A percentile compares a stretch with the other conserved stretches of the same genome.
phyloP scores from a whole-genome alignment of 1,284 basidiomycete species.

The Leccinum fuscescens region DNA sequence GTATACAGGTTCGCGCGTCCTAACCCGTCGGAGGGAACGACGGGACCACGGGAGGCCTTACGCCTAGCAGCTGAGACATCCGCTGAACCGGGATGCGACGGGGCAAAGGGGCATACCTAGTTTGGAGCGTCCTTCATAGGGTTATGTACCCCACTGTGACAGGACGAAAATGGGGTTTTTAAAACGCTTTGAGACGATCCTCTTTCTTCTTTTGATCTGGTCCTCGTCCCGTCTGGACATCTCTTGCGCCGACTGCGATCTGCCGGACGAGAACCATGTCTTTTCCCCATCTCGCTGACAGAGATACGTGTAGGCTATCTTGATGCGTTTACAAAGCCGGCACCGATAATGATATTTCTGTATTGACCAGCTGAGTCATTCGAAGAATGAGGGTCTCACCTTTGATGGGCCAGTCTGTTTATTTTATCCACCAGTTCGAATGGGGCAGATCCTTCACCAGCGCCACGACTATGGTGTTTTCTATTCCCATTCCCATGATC shows the following conservation, averaged over 20 bases:
- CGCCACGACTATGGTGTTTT: neutral
- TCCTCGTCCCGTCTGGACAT: too few relatives aligned
- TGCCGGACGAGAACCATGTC: constrained; percentile 25
- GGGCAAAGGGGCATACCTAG: too few relatives aligned
- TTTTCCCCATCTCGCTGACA: constrained; percentile 16
- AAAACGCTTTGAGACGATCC: neutral
- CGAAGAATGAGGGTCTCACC: neutral
- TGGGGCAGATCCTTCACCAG: neutral
- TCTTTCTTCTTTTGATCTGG: too few relatives aligned
- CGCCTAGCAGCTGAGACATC: too few relatives aligned
- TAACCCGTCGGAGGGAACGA: too few relatives aligned
- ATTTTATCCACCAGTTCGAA: neutral
- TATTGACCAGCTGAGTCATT: neutral
- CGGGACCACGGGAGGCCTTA: too few relatives aligned
- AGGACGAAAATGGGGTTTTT: too few relatives aligned
- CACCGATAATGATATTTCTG: neutral
- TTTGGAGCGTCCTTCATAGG: too few relatives aligned
- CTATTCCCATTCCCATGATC: neutral
- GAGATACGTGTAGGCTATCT: neutral
- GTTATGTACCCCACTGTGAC: too few relatives aligned
- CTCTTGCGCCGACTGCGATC: too few relatives aligned
- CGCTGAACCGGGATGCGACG: too few relatives aligned
- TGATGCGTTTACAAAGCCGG: neutral
- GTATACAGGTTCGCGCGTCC: too few relatives aligned
- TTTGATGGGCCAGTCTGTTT: neutral